These are phyloP conservation scores for Penicillium sumatraense DNA, from an alignment of 2,329 filamentous ascomycete genomes.

Conservation along the genomic window DNA sequence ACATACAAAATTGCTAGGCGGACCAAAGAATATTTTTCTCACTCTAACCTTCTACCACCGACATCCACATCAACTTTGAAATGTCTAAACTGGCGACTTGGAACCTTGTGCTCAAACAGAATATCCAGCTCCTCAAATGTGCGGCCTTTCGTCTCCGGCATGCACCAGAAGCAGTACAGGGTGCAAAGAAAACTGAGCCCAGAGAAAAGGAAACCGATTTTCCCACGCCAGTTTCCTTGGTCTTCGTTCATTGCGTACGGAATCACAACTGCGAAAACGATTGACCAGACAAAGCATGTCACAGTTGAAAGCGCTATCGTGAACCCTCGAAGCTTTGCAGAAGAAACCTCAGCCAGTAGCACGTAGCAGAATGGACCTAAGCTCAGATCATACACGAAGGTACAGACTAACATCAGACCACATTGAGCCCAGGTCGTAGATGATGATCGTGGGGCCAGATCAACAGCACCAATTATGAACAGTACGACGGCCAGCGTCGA, in stretches of 20 bases:
- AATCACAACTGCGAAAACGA: slow-evolving; percentile 38
- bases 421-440: slow-evolving; percentile 46
- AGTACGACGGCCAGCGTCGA: slow-evolving; percentile 38
- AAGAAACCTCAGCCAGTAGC: slow-evolving; percentile 57
- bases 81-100: slow-evolving; percentile 29
- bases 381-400: slow-evolving; percentile 57
- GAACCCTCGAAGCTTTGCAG: slow-evolving; percentile 57
- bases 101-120: slow-evolving; percentile 30
- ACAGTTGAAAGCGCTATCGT: slow-evolving; percentile 46
- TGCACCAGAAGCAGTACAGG: slow-evolving; percentile 36
- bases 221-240: slow-evolving; percentile 34
- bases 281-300: slow-evolving; percentile 30
- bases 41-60: slow-evolving; percentile 1
- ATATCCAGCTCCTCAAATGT: slow-evolving; percentile 38
- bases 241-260: slow-evolving; percentile 41
- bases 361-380: slow-evolving; percentile 60
- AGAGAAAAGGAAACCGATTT: slow-evolving; percentile 38
- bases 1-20: no score
- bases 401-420: slow-evolving; percentile 37
- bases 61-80: slow-evolving; percentile 19
- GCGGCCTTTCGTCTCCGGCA: slow-evolving; percentile 37
- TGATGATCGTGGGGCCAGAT: slow-evolving; percentile 39
- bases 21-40: no score
- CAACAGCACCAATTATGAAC: slow-evolving; percentile 45
- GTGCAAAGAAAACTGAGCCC: slow-evolving; percentile 28